Base-by-base conservation (phyloP, 2,329 filamentous ascomycete genomes). In the Dactylellina cionopaga region DNA sequence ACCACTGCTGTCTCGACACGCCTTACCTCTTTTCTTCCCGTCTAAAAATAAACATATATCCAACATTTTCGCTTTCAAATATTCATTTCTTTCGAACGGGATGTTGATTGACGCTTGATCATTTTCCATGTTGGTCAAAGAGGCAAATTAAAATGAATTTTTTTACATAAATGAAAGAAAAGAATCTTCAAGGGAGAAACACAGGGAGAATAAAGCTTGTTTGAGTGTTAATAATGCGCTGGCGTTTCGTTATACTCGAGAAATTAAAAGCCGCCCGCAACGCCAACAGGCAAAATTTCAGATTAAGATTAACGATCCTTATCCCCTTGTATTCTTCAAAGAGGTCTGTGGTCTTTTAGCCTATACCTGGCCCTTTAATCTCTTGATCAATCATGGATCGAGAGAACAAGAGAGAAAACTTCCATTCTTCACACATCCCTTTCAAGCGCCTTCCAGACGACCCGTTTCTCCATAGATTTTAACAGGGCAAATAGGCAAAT, bases 291-390 rank as follows among this genome's bases (percentile, higher is more conserved):
- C 62, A 66, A 58, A 70, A 59, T 49, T 51, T 52, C 25, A 17
- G 41, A 52, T 64, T 64, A 71, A 64, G 66, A 71, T 71, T 71
- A 71, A 58, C 33, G 35, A 60, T 70, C 56, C 51, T 39, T 35
- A 58, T 56, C 47, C 49, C 49, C 51, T 33, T 33, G 15, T 24
- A 22, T 19, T 19, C 56, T 27, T 56, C 41, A n/a, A 22, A n/a
- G 25, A 54, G 11, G 27, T 22, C 33, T 60, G 25, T 44, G 39
- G 27, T 31, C 35, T 51, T 58, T 66, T 66, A 66, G 62, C 62
- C 62, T 49, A 58, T 66, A 66, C 9, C 51, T 49, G 39, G 11
- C 29, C 27, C 55, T 22, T 17, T 51, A 51, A 33, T 25, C 9
- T 27, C 17, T n/a, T 29, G 31, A 58, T 41, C 31, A 58, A 13